Evolutionary conservation across 176 grass and related monocot genomes (phyloP), one percentile per base, ranked within the genome.

Genomic region (Lolium rigidum): DNA sequence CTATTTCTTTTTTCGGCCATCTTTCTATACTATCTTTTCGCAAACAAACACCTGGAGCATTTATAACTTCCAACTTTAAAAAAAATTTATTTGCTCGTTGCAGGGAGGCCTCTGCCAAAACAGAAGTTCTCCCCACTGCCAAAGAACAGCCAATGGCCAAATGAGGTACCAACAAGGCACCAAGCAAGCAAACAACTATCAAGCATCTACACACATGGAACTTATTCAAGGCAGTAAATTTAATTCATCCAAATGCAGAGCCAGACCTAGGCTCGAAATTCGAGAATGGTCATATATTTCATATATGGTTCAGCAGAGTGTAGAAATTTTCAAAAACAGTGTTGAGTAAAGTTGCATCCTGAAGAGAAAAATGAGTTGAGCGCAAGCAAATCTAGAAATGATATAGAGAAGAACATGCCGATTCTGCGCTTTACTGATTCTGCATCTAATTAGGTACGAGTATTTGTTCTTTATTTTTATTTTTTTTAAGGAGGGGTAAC

Each of bases 71-170:
- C 25, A 76, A 37, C 46, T 51, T 43, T 35, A 9, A 35, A 55
- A 80, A 79, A 70, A 72, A 43, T 41, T n/a, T n/a, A n/a, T n/a
- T n/a, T 55, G 20, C 17, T 52, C 72, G 64, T 65, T 89, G 43
- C 47, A 74, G 15, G 66, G 21, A 87, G 2, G 37, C 24, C 15
- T 47, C 21, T 67, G n/a, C 79, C 11, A 17, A 66, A 76, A 76
- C 31, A 65, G 44, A 68, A 77, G 1, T 66, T 35, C 12, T 66
- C 21, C 26, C 18, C 49, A 70, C 52, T 82, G 31, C 24, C 22
- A 69, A 54, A 18, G 25, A 82, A 37, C 37, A 69, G 59, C 38
- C 62, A 69, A 88, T 43, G 16, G 67, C 67, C 9, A 18, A 41
- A 70, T 70, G 63, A 38, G 69, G 18, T 43, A 72, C 51, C 68